Evolutionary conservation across 169 alveolate genomes (phyloP).

Genomic region (Eimeria acervulina): DNA sequence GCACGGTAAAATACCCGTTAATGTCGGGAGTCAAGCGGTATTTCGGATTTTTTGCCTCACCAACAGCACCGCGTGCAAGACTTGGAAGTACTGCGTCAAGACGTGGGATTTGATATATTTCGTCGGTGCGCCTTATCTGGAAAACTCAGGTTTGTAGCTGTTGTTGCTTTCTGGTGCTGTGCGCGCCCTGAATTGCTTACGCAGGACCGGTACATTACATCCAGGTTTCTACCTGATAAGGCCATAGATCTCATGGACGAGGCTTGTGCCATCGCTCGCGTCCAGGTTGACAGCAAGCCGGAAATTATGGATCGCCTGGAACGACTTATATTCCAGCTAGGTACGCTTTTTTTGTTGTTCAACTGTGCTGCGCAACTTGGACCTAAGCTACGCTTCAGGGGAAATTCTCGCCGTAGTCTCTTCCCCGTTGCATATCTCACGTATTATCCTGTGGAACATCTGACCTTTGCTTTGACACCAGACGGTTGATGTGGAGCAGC

Average conservation of each 20-base stretch:
- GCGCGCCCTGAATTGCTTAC: neutral
- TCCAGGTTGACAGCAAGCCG: slow-evolving; percentile 92
- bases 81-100: neutral
- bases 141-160: neutral
- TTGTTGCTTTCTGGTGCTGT: neutral
- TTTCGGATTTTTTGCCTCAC: neutral
- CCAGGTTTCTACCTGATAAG: slow-evolving; percentile 91
- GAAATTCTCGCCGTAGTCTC: neutral
- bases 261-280: slow-evolving; percentile 93
- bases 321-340: slow-evolving; percentile 90
- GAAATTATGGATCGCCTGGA: slow-evolving; percentile 91
- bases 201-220: slow-evolving; percentile 80
- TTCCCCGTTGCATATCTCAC: neutral
- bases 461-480: neutral
- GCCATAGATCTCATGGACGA: slow-evolving; percentile 94
- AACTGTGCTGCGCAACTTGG: neutral
- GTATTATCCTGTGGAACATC: neutral
- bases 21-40: neutral
- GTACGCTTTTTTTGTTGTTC: neutral
- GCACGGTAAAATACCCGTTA: neutral
- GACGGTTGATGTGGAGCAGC: neutral
- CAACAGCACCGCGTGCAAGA: neutral
- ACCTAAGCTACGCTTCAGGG: neutral
- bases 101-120: neutral
- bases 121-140: neutral